Percentiles rank a stretch among this genome's conserved stretches.
Conservation (phyloP, 2,329 filamentous ascomycete species). For the Colletotrichum sp. region DNA sequence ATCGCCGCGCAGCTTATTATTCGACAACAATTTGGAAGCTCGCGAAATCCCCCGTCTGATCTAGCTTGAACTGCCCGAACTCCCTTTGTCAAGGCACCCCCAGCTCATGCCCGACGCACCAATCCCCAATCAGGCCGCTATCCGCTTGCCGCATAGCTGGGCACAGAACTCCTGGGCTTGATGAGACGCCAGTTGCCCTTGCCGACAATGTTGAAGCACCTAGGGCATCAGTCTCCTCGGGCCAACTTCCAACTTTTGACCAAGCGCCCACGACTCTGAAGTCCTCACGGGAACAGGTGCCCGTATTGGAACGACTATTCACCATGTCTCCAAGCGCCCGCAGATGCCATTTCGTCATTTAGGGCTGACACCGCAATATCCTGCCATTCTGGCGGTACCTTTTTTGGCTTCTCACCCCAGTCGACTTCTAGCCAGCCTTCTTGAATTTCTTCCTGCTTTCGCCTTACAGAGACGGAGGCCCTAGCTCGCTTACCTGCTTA, state of each 20-base stretch:
- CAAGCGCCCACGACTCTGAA: not conserved
- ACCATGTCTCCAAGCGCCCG: not conserved
- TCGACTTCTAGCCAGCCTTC: not conserved
- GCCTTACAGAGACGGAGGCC: slow-evolving; percentile 1
- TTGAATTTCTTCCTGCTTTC: not conserved
- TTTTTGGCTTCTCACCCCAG: not conserved
- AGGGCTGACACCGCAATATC: not conserved
- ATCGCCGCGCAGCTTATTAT: not conserved
- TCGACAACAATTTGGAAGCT: not conserved
- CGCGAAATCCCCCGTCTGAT: not conserved
- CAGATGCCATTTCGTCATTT: not conserved
- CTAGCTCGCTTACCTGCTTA: not conserved
- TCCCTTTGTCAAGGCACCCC: not conserved
- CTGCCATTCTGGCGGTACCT: not conserved
- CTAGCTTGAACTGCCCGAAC: not conserved
- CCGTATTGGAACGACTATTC: not conserved
- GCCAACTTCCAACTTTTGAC: not conserved
- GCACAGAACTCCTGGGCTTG: not conserved
- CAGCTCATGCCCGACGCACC: not conserved
- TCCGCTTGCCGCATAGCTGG: not conserved
- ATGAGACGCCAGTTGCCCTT: not conserved
- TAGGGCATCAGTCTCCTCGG: not conserved
- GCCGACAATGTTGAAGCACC: not conserved
- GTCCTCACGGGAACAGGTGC: not conserved
- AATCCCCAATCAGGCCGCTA: no score